A percentile compares a stretch with the other conserved stretches of the same genome.
Evolutionary conservation across 2,329 filamentous ascomycete species (phyloP).

Genomic region (Colletotrichum simmondsii): DNA sequence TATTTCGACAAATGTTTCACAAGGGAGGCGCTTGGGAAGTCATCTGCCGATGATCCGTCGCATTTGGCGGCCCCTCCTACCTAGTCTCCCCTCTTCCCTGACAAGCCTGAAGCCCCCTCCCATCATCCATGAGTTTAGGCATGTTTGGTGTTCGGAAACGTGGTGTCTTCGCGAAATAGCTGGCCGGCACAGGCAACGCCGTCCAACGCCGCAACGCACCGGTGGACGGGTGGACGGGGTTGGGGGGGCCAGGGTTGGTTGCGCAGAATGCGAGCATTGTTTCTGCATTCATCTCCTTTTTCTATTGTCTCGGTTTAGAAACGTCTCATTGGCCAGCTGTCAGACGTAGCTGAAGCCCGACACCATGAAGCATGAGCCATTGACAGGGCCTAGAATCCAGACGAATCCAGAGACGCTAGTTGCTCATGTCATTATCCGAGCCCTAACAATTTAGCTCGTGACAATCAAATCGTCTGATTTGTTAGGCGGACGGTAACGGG

Average conservation of each 20-base stretch:
- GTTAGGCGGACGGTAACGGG: slow-evolving; percentile 1
- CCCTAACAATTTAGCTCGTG: slow-evolving; percentile 20
- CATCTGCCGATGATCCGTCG: neutral
- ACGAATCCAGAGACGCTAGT: slow-evolving; percentile 13
- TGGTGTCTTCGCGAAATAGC: neutral
- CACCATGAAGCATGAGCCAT: neutral
- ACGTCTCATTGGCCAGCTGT: slow-evolving; percentile 10
- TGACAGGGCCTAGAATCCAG: slow-evolving; percentile 20
- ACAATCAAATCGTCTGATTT: slow-evolving; percentile 19
- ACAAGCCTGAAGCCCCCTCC: no score
- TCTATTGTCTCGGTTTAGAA: neutral
- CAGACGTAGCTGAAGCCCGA: slow-evolving; percentile 4
- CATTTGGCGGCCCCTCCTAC: neutral
- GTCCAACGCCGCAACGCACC: no score
- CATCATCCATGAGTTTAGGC: no score
- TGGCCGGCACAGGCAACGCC: neutral
- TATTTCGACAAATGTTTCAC: no score
- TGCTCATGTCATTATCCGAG: slow-evolving; percentile 33
- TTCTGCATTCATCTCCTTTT: neutral
- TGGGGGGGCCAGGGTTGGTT: neutral
- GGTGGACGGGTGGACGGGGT: no score
- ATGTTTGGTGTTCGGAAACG: neutral
- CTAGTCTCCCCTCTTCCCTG: neutral
- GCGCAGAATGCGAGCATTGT: slow-evolving; percentile 17
- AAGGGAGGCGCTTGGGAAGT: neutral